Evolutionary conservation across 2,329 filamentous ascomycete genomes (phyloP).

Genomic region (Aspergillus japonicus): DNA sequence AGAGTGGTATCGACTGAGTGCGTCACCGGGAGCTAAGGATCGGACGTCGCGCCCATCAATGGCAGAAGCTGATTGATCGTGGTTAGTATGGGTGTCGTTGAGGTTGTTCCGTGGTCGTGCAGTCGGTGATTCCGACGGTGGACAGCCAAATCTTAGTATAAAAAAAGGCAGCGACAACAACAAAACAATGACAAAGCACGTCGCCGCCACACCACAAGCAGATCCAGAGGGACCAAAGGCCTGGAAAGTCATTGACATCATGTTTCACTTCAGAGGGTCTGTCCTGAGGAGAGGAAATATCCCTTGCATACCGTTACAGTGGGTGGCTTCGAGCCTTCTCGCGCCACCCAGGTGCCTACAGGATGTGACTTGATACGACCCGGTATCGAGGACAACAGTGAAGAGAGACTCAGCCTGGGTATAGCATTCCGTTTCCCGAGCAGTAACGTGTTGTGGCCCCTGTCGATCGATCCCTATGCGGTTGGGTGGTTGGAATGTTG

Average conservation of each 20-base stretch:
- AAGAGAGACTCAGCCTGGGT: no score
- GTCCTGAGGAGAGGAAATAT: background rate
- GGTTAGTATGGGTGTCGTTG: background rate
- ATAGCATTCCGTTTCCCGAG: no score
- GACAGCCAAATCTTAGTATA: conserved; percentile 10
- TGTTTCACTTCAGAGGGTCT: background rate
- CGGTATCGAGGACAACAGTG: no score
- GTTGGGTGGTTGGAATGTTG: background rate
- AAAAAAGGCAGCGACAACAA: conserved; percentile 8
- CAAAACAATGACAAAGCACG: conserved; percentile 12
- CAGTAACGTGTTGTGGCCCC: background rate
- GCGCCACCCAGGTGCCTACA: no score
- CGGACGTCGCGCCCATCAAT: conserved; percentile 10
- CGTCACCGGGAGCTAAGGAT: conserved; percentile 16
- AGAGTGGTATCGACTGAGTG: conserved; percentile 15
- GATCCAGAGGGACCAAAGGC: background rate
- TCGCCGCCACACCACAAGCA: background rate
- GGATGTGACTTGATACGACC: no score
- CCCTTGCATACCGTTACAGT: background rate
- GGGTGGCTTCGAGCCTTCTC: no score
- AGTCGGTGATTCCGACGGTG: background rate
- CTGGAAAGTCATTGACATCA: background rate
- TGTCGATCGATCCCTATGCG: background rate
- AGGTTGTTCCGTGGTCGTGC: background rate
- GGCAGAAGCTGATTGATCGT: conserved; percentile 1